Conservation (phyloP, 2,329 filamentous ascomycete species). For the Aspergillus novofumigatus region DNA sequence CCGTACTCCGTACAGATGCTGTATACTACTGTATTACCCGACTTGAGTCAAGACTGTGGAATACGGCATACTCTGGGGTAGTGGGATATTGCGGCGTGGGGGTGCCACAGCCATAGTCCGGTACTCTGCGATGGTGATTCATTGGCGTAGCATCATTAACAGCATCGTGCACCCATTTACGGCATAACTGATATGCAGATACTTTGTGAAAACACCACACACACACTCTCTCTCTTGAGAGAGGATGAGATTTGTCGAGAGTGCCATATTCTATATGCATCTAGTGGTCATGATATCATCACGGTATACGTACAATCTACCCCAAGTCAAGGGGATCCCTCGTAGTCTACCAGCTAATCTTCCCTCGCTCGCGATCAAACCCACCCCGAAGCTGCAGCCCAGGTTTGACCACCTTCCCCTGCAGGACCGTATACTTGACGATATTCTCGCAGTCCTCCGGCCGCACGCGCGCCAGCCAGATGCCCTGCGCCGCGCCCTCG, state of each 20-base stretch:
- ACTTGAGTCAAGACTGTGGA: too few relatives aligned
- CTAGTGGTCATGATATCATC: not conserved
- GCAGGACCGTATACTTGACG: slow-evolving; percentile 79
- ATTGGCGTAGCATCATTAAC: too few relatives aligned
- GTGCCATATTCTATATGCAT: not conserved
- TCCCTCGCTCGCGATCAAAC: slow-evolving; percentile 74
- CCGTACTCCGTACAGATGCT: too few relatives aligned
- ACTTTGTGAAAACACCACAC: not conserved
- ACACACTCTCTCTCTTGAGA: not conserved
- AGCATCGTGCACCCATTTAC: too few relatives aligned
- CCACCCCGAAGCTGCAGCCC: slow-evolving; percentile 80
- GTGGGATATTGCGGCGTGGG: too few relatives aligned
- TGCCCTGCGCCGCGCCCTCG: slow-evolving; percentile 74
- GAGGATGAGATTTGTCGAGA: too few relatives aligned
- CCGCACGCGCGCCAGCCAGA: slow-evolving; percentile 80
- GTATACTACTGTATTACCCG: too few relatives aligned
- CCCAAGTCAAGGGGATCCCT: not conserved
- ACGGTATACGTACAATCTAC: not conserved
- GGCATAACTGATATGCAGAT: not conserved
- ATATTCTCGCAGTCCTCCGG: slow-evolving; percentile 94
- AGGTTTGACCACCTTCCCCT: slow-evolving; percentile 92
- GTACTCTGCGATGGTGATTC: too few relatives aligned
- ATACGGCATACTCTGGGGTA: too few relatives aligned
- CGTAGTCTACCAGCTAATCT: slow-evolving; percentile 73
- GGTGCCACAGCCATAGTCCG: too few relatives aligned